Evolutionary conservation across 352 stramenopile species (phyloP), one percentile per base, ranked within the genome.

Genomic region (Paralagenidium karlingii): DNA sequence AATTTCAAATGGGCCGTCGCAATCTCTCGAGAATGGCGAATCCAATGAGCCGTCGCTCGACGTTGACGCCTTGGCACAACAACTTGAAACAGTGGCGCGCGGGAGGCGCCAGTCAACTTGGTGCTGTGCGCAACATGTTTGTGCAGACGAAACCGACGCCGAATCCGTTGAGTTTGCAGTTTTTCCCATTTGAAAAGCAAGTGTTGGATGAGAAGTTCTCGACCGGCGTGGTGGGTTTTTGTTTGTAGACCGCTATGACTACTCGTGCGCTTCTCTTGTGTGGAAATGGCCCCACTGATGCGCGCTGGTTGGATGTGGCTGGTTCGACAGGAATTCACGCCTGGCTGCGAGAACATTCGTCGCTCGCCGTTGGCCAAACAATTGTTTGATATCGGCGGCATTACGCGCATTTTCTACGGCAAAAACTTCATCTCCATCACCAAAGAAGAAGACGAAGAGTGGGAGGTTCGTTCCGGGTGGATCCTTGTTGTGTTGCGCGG

Each of bases 391-490:
- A 93, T 99, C 49, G 82, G 97, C 19, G 91, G 93, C 16, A 76
- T 99, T 20, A 91, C 82, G 46, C 87, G 89, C 26, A 87, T 99
- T 12, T 98, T 99, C 60, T 86, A 99, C 36, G 94, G 95, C 38
- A 84, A 87, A 45, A 88, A 99, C 43, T 99, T 99, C 58, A 88
- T 99, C 19, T 98, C 94, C 9, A 70, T 99, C 29, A 99, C 94
- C 16, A 99, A 99, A 62, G 71, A 66, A 37, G 88, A 97, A 16
- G 79, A 94, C 45, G 66, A 91, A 18, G 71, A 94, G 38, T 99
- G 94, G 95, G 69, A 91, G 55, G 80, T 92, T 65, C 45, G 68
- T 84, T 8, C 10, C 18, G 18, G 20, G 22, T 27, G n/a, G 11
- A 12, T n/a, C 32, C n/a, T n/a, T n/a, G n/a, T n/a, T n/a, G n/a